Evolutionary conservation across 2,329 filamentous ascomycete species (phyloP), one percentile per base, ranked within the genome.

Genomic region (Gnomoniopsis smithogilvyi): DNA sequence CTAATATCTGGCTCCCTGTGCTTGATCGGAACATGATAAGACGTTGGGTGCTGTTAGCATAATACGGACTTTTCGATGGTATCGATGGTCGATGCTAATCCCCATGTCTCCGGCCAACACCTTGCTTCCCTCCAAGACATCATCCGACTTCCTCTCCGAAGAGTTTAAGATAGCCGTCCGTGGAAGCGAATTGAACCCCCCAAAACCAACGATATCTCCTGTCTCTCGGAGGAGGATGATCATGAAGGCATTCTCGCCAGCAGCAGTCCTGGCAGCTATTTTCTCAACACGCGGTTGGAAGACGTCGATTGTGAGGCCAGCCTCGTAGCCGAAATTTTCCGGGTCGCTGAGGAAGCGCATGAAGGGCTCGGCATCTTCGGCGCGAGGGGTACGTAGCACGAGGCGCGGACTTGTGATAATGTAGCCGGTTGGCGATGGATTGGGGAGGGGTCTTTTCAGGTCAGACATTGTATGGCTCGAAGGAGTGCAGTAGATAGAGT

Each of bases 371-470:
- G 48, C 64, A 26, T 66, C 64, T 34, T 56, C 45, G 10, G 36
- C 26, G 10, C 68, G 65, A 1, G 71, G 73, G 19, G 67, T 67
- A 61, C 76, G 74, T 58, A 78, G 73, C 24, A 72, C 71, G 24
- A 78, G 68, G 38, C 72, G 70, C 71, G 17, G 80, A 74, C 47
- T 82, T 73, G 34, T 76, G 74, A 58, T 77, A 12, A 38, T 43
- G n/a, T 54, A 22, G 21, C 58, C 58, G 19, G 22, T 38, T 15
- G 46, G 24, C 34, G 56, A 22, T 21, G 54, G 21, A 19, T 19
- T 15, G n/a, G 46, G 12, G 17, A 3, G 10, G 6, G 21, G 12
- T 15, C 17, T 36, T 8, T 8, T 14, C 15, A 14, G 15, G 34
- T 8, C 24, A 22, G 45, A 48, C 51, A 59, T 59, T 34, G 24